phyloP scores from a whole-genome alignment of 2,329 filamentous ascomycete species.

The Colletotrichum eremochloae region DNA sequence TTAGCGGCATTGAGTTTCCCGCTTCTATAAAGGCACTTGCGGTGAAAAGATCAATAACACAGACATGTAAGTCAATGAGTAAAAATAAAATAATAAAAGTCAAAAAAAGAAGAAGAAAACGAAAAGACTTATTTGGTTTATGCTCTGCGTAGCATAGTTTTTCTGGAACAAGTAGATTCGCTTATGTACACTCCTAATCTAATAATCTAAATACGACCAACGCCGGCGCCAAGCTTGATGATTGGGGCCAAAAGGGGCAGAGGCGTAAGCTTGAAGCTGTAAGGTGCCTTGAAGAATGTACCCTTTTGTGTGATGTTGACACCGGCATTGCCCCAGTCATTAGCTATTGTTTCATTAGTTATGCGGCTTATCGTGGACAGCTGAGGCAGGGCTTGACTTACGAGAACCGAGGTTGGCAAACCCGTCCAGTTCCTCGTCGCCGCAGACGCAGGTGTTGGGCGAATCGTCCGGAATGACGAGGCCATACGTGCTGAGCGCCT shows the following conservation, averaged over 20 bases:
- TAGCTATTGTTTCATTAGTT: constrained; percentile 45
- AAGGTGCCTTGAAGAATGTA: constrained; percentile 62
- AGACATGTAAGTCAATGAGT: neutral
- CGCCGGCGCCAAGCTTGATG: constrained; percentile 59
- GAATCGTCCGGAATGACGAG: constrained; percentile 68
- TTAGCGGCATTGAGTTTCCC: neutral
- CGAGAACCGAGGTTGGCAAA: constrained; percentile 67
- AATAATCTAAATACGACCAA: constrained; percentile 55
- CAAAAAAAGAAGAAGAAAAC: too few relatives aligned
- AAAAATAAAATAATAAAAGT: too few relatives aligned
- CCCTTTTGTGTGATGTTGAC: constrained; percentile 67
- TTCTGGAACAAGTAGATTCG: neutral
- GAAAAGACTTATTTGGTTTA: neutral
- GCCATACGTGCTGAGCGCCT: constrained; percentile 66
- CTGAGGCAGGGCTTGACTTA: constrained; percentile 48
- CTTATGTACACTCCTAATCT: neutral
- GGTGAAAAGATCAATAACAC: neutral
- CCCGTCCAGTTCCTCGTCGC: constrained; percentile 67
- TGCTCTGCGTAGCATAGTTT: neutral
- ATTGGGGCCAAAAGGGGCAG: constrained; percentile 56
- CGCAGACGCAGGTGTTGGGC: constrained; percentile 66
- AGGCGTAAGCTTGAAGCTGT: constrained; percentile 62
- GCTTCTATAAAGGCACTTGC: neutral
- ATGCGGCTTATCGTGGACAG: constrained; percentile 44
- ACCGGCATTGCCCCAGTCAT: constrained; percentile 62